Evolutionary conservation across 2,329 filamentous ascomycete genomes (phyloP), one percentile per base, ranked within the genome.

Genomic region (Diaporthe capsici): DNA sequence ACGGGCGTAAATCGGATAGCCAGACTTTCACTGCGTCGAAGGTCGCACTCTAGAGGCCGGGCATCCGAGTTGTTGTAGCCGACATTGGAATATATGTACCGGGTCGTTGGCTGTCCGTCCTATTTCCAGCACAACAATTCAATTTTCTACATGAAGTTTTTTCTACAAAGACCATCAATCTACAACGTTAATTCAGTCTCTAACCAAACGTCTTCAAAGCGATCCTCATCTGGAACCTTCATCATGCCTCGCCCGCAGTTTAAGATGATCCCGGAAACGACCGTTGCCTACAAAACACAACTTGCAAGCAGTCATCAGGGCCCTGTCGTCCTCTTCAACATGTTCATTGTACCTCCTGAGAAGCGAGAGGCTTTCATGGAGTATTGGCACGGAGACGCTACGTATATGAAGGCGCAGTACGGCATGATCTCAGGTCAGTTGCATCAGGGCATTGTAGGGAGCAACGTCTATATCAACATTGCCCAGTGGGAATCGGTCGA

Each of bases 341-440:
- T 28, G 51, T 55, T 55, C 51, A 10, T 55, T 55, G 51, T 55
- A 13, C 51, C 51, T 3, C 51, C 51, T 55, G 25, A 28, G 51
- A 55, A 13, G 28, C n/a, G 1, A 15, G 51, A 55, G 12, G 51
- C 51, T 55, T 55, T 55, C 51, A 55, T 55, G 51, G 51, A 55
- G n/a, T 55, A 55, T 4, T 55, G 51, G 51, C 51, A 28, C 25
- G 51, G 51, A 15, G 51, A 55, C 25, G 51, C 51, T 12, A 55
- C n/a, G n/a, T 31, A 55, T 15, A 55, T 55, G 51, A 55, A 55
- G 51, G 25, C 51, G 25, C 51, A 55, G 51, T 55, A 55, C 4
- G 51, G 51, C 25, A 55, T 55, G 51, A 55, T 55, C 51, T 55
- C 51, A n/a, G 51, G 25, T 55, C 51, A 55, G 25, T n/a, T 55